Evolutionary conservation across 305 asterid species (phyloP), one percentile per base, ranked within the genome.

Genomic region (Rubia peregrina): DNA sequence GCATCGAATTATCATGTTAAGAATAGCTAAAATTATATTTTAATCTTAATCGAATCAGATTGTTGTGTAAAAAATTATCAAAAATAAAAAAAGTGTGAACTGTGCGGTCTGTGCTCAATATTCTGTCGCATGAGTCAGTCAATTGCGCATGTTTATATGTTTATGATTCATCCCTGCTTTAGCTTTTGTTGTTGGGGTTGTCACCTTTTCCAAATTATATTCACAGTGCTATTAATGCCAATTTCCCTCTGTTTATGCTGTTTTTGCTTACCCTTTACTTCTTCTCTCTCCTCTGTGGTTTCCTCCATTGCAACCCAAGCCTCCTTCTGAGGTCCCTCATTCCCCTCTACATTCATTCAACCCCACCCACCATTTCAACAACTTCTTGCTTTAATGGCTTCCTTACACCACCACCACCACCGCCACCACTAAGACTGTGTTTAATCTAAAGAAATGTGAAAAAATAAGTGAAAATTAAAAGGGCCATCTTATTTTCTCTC

Each of bases 241-340:
- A 73, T 55, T 33, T 69, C 30, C n/a, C 26, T 61, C 24, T 36
- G 73, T 53, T 81, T 80, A 77, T 74, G 74, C 80, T 70, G 48
- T 42, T 77, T 53, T 81, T 79, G 79, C 73, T 75, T 78, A 82
- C 60, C 73, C 73, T 63, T 68, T n/a, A 12, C 72, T 66, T 73
- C 66, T 70, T 53, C 59, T 51, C 59, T 60, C 44, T 62, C 77
- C 48, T 42, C 70, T 36, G 76, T 51, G 83, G 75, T 81, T 82
- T 84, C 86, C 89, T 86, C 90, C 89, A 89, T 88, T 91, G 87
- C 92, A 86, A 88, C 85, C 82, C 82, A 86, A 89, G 92, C 89
- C 80, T 84, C 76, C 16, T 81, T 77, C 80, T 80, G 77, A 82
- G 82, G 82, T 62, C 77, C 81, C 78, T 76, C 82, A 66, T 69